phyloP scores from a whole-genome alignment of 495 filamentous ascomycete genomes.

The Bombardia bombarda region DNA sequence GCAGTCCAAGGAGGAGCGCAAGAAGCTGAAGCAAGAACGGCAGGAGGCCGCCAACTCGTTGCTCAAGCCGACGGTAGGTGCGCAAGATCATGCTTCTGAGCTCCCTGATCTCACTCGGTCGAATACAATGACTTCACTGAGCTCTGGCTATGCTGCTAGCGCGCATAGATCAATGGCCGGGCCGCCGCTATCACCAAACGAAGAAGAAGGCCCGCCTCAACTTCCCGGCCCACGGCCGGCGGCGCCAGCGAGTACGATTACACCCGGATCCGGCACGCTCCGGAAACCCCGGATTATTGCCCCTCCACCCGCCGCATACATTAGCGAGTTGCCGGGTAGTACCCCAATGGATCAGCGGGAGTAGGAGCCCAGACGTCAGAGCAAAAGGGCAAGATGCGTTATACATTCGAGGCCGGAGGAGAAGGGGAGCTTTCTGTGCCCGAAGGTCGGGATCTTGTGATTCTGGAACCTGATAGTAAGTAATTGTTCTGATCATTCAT shows the following conservation, averaged over 20 bases:
- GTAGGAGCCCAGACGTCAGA: conserved; percentile 31
- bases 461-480: conserved; percentile 88
- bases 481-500: conserved; percentile 4
- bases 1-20: conserved; percentile 85
- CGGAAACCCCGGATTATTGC: conserved; percentile 70
- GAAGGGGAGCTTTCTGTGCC: conserved; percentile 73
- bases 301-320: conserved; percentile 76
- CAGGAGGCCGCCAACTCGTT: conserved; percentile 68
- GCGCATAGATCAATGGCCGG: conserved; percentile 66
- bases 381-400: conserved; percentile 80
- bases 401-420: conserved; percentile 68
- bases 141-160: conserved; percentile 79
- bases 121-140: conserved; percentile 89
- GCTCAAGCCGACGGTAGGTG: conserved; percentile 32
- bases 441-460: conserved; percentile 64
- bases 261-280: conserved; percentile 19
- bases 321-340: conserved; percentile 53
- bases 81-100: conserved; percentile 38
- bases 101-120: conserved; percentile 58
- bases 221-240: conserved; percentile 20
- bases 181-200: conserved; percentile 39
- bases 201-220: conserved; percentile 32
- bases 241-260: conserved; percentile 14
- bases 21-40: conserved; percentile 75
- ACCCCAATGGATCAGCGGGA: conserved; percentile 25